Conservation (phyloP, 345 rosid species). For the Isatis tinctoria region DNA sequence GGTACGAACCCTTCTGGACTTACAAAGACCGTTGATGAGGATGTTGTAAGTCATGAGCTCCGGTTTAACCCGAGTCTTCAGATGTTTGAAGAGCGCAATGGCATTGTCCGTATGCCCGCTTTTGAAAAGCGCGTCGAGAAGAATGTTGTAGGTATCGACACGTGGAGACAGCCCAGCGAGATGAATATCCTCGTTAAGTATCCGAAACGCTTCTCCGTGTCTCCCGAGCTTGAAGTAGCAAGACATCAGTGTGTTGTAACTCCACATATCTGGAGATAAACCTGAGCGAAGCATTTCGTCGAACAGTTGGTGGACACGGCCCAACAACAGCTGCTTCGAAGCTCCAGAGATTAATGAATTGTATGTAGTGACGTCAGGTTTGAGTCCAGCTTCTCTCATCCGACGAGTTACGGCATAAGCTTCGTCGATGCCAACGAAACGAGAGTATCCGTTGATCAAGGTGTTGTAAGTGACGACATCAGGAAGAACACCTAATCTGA, state of each 20-base stretch:
- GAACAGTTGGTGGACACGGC: constrained; percentile 47
- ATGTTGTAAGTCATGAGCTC: constrained; percentile 56
- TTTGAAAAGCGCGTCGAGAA: constrained; percentile 78
- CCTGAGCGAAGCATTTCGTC: constrained; percentile 68
- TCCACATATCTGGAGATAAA: constrained; percentile 61
- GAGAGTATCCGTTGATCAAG: constrained; percentile 55
- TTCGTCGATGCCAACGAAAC: constrained; percentile 46
- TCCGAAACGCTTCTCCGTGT: constrained; percentile 50
- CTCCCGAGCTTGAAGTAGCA: constrained; percentile 56
- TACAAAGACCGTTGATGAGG: constrained; percentile 73
- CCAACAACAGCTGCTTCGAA: constrained; percentile 29
- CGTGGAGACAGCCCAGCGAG: constrained; percentile 35
- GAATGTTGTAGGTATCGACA: constrained; percentile 51
- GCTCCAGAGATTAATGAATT: constrained; percentile 74
- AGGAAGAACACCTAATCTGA: constrained; percentile 67
- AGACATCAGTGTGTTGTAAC: constrained; percentile 72
- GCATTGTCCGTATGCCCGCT: constrained; percentile 49
- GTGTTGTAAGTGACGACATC: constrained; percentile 72
- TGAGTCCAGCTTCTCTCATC: constrained; percentile 63
- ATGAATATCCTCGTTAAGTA: constrained; percentile 40
- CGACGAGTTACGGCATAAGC: constrained; percentile 50
- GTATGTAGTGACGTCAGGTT: constrained; percentile 55
- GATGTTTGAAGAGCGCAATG: constrained; percentile 45
- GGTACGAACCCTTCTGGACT: constrained; percentile 39
- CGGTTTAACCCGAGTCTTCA: constrained; percentile 43